A percentile compares a stretch with the other conserved stretches of the same genome.
These are phyloP conservation scores for Fragilaria crotonensis DNA, from an alignment of 108 stramenopile genomes.

Conservation along the genomic window DNA sequence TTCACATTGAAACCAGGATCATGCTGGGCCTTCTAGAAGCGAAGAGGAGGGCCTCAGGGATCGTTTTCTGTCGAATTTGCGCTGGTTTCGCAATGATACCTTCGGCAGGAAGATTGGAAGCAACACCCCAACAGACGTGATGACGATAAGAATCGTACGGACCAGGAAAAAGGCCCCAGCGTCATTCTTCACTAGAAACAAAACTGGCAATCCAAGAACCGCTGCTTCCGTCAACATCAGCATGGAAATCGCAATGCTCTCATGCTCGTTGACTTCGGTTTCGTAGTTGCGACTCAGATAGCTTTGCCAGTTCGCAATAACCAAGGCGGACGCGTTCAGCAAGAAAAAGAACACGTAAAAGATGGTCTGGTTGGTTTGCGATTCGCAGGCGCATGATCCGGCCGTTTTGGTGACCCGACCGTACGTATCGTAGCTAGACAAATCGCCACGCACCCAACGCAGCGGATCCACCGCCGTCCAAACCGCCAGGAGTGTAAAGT, in stretches of 20 bases:
- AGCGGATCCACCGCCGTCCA: conserved; percentile 4
- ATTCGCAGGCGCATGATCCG: background rate
- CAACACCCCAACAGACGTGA: background rate
- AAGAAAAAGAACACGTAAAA: background rate
- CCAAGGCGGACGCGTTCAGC: conserved; percentile 18
- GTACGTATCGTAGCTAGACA: background rate
- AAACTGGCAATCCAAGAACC: conserved; percentile 30
- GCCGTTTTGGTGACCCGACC: background rate
- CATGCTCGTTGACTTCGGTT: conserved; percentile 33
- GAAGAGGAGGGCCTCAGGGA: no score
- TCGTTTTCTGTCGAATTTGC: no score
- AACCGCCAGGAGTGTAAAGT: background rate
- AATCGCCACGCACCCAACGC: background rate
- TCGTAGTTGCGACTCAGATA: conserved; percentile 34
- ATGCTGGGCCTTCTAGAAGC: no score
- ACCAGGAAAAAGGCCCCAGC: conserved; percentile 27
- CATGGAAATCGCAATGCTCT: conserved; percentile 30
- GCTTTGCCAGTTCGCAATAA: conserved; percentile 30
- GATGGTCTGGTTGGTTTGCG: background rate
- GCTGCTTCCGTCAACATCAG: conserved; percentile 37
- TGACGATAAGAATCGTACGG: background rate
- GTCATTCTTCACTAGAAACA: conserved; percentile 24
- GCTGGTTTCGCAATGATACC: no score
- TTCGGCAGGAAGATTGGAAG: background rate
- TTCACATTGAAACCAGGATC: no score